Percentiles rank a stretch among this genome's conserved stretches.
These are phyloP conservation scores for Barnettozyma hawaiiensis DNA, from an alignment of 1,139 yeast genomes.

Conservation along the genomic window DNA sequence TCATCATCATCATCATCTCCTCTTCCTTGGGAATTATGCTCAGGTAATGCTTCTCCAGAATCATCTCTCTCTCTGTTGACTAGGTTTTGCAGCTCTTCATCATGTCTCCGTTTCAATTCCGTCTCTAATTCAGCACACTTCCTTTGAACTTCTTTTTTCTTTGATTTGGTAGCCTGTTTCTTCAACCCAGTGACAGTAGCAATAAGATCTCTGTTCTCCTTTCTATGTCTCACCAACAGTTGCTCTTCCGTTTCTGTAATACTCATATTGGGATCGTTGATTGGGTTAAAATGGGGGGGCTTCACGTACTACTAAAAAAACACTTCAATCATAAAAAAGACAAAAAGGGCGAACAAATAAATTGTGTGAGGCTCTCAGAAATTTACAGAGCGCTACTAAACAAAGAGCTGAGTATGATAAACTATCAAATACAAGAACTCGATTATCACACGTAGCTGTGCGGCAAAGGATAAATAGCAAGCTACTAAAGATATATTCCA, in stretches of 20 bases:
- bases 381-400: too few relatives aligned
- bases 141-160: conserved; percentile 50
- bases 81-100: conserved; percentile 37
- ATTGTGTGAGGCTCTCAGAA: too few relatives aligned
- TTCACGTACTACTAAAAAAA: too few relatives aligned
- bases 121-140: conserved; percentile 57
- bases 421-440: too few relatives aligned
- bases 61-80: not conserved
- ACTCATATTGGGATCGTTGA: too few relatives aligned
- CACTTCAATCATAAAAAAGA: too few relatives aligned
- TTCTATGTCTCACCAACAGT: conserved; percentile 56
- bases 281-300: too few relatives aligned
- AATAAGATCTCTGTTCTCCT: conserved; percentile 60
- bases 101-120: conserved; percentile 49
- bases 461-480: too few relatives aligned
- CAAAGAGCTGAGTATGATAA: too few relatives aligned
- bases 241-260: conserved; percentile 44
- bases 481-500: too few relatives aligned
- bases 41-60: not conserved
- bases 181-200: conserved; percentile 68
- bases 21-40: not conserved
- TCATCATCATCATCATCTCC: conserved; percentile 17
- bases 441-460: too few relatives aligned
- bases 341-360: too few relatives aligned
- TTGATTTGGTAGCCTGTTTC: conserved; percentile 79